These are phyloP conservation scores for Mrakia gelida DNA, from an alignment of 768 basidiomycete species.

Conservation along the genomic window DNA sequence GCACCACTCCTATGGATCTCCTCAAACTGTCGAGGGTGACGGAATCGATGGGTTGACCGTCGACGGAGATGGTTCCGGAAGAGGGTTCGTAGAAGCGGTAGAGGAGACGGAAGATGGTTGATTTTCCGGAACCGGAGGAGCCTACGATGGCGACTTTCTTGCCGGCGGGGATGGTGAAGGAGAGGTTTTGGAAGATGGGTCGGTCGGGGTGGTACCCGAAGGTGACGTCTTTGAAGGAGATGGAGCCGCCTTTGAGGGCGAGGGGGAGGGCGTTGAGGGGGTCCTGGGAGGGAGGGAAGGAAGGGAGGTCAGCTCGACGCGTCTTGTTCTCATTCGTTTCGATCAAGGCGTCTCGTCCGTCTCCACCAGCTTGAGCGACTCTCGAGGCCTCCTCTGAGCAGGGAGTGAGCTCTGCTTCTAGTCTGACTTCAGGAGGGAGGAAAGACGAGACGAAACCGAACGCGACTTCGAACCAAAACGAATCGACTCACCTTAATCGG, in stretches of 20 bases:
- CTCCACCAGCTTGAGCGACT: too few relatives aligned
- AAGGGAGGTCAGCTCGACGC: neutral
- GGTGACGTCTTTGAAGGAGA: conserved; percentile 83
- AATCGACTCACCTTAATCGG: conserved; percentile 55
- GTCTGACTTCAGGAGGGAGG: neutral
- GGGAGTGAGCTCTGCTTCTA: too few relatives aligned
- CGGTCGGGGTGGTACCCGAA: conserved; percentile 91
- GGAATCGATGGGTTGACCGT: conserved; percentile 77
- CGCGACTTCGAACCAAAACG: too few relatives aligned
- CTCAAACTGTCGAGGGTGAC: conserved; percentile 71
- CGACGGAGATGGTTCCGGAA: conserved; percentile 69
- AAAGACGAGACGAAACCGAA: neutral
- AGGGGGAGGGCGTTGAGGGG: conserved; percentile 64
- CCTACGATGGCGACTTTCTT: conserved; percentile 97
- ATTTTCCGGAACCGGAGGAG: conserved; percentile 95
- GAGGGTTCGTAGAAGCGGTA: conserved; percentile 90
- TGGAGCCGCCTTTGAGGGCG: conserved; percentile 70
- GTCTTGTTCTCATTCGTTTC: too few relatives aligned
- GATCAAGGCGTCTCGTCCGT: too few relatives aligned
- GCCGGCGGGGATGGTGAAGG: conserved; percentile 88
- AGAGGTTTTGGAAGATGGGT: conserved; percentile 81
- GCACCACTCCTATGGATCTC: conserved; percentile 80
- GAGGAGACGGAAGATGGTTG: conserved; percentile 87
- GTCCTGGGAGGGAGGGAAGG: conserved; percentile 53
- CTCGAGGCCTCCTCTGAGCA: too few relatives aligned